A percentile compares a stretch with the other conserved stretches of the same genome.
Conservation (phyloP, 1,284 basidiomycete genomes). For the Termitomyces sp. region DNA sequence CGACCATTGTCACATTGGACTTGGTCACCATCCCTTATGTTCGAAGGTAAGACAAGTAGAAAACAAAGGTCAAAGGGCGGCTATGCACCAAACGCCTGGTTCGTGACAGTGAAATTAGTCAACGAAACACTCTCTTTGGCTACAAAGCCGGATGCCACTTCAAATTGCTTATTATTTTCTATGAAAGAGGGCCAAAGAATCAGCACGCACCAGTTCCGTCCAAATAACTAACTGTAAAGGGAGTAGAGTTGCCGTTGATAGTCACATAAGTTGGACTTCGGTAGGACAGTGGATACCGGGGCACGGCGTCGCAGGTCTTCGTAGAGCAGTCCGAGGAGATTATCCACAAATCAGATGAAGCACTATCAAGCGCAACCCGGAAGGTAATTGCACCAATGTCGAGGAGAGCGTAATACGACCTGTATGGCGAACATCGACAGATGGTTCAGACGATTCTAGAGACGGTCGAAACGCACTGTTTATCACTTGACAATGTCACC, state of each 20-base stretch:
- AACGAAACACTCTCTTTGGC: constrained; percentile 57
- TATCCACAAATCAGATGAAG: constrained; percentile 72
- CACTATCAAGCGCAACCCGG: constrained; percentile 70
- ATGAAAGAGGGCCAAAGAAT: background rate
- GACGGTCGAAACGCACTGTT: constrained; percentile 34
- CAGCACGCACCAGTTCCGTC: constrained; percentile 57
- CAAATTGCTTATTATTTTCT: constrained; percentile 3
- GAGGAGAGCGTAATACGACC: constrained; percentile 63
- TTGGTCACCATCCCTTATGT: constrained; percentile 44
- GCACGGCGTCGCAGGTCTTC: constrained; percentile 46
- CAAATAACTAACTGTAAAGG: constrained; percentile 55
- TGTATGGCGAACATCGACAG: constrained; percentile 21
- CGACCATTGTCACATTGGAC: constrained; percentile 56
- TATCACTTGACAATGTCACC: constrained; percentile 40
- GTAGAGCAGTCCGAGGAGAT: constrained; percentile 59
- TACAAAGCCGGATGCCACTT: constrained; percentile 64
- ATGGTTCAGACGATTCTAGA: background rate
- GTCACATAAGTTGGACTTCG: constrained; percentile 57
- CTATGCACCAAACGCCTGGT: constrained; percentile 62
- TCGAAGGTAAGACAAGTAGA: background rate
- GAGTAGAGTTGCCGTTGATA: constrained; percentile 55
- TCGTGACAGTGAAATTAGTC: constrained; percentile 49
- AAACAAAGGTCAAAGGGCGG: constrained; percentile 3
- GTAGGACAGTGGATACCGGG: constrained; percentile 63
- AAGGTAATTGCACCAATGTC: constrained; percentile 57